Percentiles rank a stretch among this genome's conserved stretches.
These are phyloP conservation scores for Lentinus tigrinus DNA, from an alignment of 768 basidiomycete genomes.

Conservation along the genomic window DNA sequence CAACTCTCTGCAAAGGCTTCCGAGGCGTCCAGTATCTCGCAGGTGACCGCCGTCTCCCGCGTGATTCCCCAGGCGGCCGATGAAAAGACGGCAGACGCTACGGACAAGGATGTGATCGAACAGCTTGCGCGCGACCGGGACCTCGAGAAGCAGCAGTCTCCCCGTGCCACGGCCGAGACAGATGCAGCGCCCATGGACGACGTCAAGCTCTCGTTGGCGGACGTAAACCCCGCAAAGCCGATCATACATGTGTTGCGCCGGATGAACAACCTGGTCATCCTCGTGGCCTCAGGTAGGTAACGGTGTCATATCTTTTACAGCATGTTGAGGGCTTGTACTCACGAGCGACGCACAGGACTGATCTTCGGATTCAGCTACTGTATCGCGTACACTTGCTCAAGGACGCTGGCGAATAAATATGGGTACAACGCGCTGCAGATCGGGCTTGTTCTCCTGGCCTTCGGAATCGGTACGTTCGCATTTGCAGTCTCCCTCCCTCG, in stretches of 20 bases:
- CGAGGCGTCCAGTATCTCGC: constrained; percentile 24
- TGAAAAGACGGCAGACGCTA: neutral
- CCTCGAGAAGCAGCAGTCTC: constrained; percentile 27
- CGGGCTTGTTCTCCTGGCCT: constrained; percentile 75
- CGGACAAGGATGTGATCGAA: neutral
- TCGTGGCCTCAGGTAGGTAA: constrained; percentile 60
- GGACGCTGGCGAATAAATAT: constrained; percentile 65
- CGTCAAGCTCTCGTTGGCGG: constrained; percentile 57
- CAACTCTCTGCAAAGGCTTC: constrained; percentile 21
- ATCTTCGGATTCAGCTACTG: constrained; percentile 71
- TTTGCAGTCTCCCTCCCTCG: neutral
- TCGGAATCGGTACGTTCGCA: constrained; percentile 57
- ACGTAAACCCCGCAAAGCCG: constrained; percentile 75
- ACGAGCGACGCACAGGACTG: no score
- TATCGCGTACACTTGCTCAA: constrained; percentile 70
- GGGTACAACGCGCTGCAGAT: constrained; percentile 66
- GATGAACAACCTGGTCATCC: constrained; percentile 65
- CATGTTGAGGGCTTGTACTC: no score
- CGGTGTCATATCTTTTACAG: neutral
- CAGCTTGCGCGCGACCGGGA: constrained; percentile 10
- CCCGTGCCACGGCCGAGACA: neutral
- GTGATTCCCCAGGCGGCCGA: neutral
- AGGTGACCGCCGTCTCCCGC: constrained; percentile 19
- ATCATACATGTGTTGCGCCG: constrained; percentile 56
- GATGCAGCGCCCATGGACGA: constrained; percentile 7